Evolutionary conservation across 441 rosid genomes (phyloP), one percentile per base, ranked within the genome.

Genomic region (Bruguiera hainesii): DNA sequence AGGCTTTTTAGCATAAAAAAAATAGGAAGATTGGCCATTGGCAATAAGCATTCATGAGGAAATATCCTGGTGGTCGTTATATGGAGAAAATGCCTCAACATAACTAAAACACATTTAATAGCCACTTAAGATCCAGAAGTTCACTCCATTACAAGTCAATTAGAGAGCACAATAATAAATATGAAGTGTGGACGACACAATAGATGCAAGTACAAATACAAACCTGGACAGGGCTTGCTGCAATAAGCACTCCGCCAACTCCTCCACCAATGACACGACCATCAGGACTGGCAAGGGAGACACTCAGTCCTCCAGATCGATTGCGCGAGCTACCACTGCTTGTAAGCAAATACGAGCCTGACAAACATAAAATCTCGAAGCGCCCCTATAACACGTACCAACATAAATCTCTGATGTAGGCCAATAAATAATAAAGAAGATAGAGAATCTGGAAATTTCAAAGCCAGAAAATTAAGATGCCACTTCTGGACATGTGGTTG

Each of bases 251-350:
- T 55, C 97, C 97, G 6, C 91, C 97, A 49, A 89, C 84, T 64
- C 90, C 92, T 67, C 99, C 99, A 64, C 99, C 99, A 65, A 89
- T 85, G 72, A 91, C 91, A 20, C 88, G 96, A 23, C 97, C 99
- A 68, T 91, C 99, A 0, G 97, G 91, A 75, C 96, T 87, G 63
- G 99, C 97, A 61, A 94, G 90, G 61, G 94, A 91, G 63, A 89
- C 93, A 58, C 91, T 80, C 29, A 94, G 73, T 70, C 85, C 87
- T 51, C 97, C 99, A 66, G 81, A 75, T 80, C 85, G 87, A 75
- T 85, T 80, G 64, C 74, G 82, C 21, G 87, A 74, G 56, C 90
- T 82, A 35, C 82, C 74, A 11, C 75, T 75, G 64, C 67, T 80
- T 37, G 88, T 71, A 60, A 82, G 75, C 82, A 89, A 65, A 72